Base-by-base conservation (phyloP, 371 early-diverging fungal species). In the Mortierella sp. region DNA sequence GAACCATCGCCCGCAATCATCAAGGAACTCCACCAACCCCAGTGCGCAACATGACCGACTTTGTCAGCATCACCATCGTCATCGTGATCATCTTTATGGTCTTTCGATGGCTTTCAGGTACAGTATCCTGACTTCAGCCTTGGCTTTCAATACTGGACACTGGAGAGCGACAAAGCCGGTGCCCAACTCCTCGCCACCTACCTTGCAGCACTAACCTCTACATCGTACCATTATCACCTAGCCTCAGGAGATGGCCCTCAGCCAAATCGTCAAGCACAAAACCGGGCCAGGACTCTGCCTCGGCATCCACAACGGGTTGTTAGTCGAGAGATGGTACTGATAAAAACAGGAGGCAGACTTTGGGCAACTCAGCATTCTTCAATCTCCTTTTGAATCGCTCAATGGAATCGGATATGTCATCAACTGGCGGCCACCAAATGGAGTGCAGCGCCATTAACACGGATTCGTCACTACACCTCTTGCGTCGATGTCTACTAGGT, bases 51-150 rank as follows among this genome's bases (percentile, higher is more conserved):
- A 92, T 92, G 91, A 90, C 89, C 73, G 92, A 92, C 79, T 87
- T 90, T 60, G 85, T 91, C 51, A 87, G 89, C 39, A 89, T 92
- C 63, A 74, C 91, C 45, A 85, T 91, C 39, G 90, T 90, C 25
- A 83, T 92, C 27, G 86, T 91, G 61, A 77, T 91, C 31, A 90
- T 92, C 40, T 81, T 92, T 46, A 74, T 91, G 56, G 90, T 88
- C 22, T 80, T 91, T 50, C 87, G 91, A 48, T 91, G 91, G 91
- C 84, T 92, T 64, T 82, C 91, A 51, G 89, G 91, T 90, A 89
- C 59, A 62, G 39, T 1, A 28, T 16, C 13, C 45, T 31, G 16
- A n/a, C n/a, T n/a, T n/a, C n/a, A n/a, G n/a, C n/a, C n/a, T n/a
- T n/a, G n/a, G n/a, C n/a, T n/a, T n/a, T n/a, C n/a, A n/a, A n/a